Evolutionary conservation across 78 protist species (phyloP).

Genomic region (Guillardia theta): DNA sequence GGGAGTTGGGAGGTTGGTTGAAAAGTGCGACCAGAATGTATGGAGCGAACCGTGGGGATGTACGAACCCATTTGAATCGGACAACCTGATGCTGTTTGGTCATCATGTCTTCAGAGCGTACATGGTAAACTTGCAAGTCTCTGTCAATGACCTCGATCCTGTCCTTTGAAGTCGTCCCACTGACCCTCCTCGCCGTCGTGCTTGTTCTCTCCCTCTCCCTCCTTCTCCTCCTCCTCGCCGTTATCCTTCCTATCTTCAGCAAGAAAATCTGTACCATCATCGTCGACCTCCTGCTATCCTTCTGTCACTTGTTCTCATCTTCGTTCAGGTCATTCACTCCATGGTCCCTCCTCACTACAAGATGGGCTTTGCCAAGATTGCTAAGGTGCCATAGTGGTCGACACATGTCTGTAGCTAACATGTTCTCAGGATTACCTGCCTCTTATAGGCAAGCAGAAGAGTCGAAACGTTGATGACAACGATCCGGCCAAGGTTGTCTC

Average conservation of each 20-base stretch:
- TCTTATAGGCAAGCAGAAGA: background rate
- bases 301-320: too few relatives aligned
- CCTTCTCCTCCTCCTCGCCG: background rate
- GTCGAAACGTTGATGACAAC: background rate
- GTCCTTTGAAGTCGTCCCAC: background rate
- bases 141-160: background rate
- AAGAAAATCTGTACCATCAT: background rate
- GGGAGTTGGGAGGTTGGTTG: too few relatives aligned
- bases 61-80: background rate
- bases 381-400: background rate
- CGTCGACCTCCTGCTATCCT: background rate
- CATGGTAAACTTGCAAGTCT: background rate
- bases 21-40: too few relatives aligned
- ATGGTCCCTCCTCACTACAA: background rate
- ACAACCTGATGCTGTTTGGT: background rate
- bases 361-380: background rate
- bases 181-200: background rate
- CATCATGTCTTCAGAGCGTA: background rate
- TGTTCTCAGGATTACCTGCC: too few relatives aligned
- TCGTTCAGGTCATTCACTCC: background rate
- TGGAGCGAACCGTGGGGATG: constrained; percentile 25
- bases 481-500: background rate
- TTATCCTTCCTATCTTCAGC: background rate
- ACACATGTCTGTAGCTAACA: background rate
- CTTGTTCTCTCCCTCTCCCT: background rate